Conservation (phyloP, 495 filamentous ascomycete genomes). For the Cercophora sp. region DNA sequence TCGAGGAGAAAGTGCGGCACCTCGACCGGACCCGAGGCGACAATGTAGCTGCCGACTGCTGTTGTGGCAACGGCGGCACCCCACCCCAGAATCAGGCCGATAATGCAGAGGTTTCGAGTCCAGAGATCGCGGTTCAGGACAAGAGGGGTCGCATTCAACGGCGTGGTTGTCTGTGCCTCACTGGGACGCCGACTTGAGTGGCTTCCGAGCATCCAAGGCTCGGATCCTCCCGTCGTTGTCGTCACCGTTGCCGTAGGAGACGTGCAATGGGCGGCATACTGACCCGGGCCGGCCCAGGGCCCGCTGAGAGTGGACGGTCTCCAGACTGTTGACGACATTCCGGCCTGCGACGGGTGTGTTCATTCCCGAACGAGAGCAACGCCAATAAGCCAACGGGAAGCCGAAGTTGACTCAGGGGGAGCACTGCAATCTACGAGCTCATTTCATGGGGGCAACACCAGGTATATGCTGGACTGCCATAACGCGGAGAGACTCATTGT, state of each 20-base stretch:
- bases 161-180: not conserved
- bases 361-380: too few species aligned
- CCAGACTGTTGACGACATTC: too few species aligned
- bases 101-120: conserved; percentile 2
- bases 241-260: not conserved
- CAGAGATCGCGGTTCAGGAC: not conserved
- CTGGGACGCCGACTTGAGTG: too few species aligned
- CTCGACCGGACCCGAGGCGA: not conserved
- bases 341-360: too few species aligned
- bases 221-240: not conserved
- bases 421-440: too few species aligned
- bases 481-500: too few species aligned
- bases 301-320: not conserved
- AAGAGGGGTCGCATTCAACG: not conserved
- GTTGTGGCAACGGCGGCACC: not conserved
- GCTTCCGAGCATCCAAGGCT: not conserved
- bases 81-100: conserved; percentile 4
- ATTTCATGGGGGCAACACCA: too few species aligned
- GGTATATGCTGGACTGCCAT: too few species aligned
- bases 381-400: too few species aligned
- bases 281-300: not conserved
- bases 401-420: too few species aligned
- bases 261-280: not conserved
- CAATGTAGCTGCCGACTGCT: not conserved
- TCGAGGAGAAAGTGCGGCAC: not conserved